Percentiles rank a stretch among this genome's conserved stretches.
phyloP scores from a whole-genome alignment of 2,329 filamentous ascomycete species.

The Pseudocercospora pini-densiflorae region DNA sequence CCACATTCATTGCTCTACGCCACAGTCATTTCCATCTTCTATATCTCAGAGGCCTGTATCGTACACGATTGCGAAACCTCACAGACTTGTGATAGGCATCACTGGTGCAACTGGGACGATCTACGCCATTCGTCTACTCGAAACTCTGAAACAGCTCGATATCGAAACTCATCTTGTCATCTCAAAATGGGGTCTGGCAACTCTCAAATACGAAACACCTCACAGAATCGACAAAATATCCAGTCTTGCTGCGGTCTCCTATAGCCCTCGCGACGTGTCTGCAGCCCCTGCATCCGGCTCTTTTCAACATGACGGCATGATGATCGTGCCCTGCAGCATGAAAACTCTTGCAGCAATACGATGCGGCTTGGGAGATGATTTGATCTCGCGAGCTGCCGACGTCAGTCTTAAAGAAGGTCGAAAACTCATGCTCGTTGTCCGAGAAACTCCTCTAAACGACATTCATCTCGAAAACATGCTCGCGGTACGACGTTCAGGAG shows the following conservation, averaged over 20 bases:
- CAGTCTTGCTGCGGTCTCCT: conserved; percentile 27
- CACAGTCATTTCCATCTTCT: no score
- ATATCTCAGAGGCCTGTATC: no score
- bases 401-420: conserved; percentile 53
- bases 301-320: conserved; percentile 50
- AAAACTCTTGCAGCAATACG: conserved; percentile 53
- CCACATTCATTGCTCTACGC: no score
- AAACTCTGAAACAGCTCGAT: conserved; percentile 47
- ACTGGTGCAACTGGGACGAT: conserved; percentile 56
- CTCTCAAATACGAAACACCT: conserved; percentile 30
- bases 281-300: conserved; percentile 53
- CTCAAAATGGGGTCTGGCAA: conserved; percentile 55
- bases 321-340: conserved; percentile 55
- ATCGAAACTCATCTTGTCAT: conserved; percentile 52
- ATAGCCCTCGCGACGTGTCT: conserved; percentile 51
- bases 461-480: conserved; percentile 56
- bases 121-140: conserved; percentile 49
- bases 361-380: conserved; percentile 50
- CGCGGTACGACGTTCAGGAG: conserved; percentile 43
- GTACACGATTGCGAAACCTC: conserved; percentile 1
- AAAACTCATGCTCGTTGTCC: conserved; percentile 45
- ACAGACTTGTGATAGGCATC: conserved; percentile 53
- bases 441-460: conserved; percentile 55
- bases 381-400: conserved; percentile 53
- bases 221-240: conserved; percentile 4